Base-by-base conservation (phyloP, 192 early-diverging fungal genomes). In the Podila verticillata region DNA sequence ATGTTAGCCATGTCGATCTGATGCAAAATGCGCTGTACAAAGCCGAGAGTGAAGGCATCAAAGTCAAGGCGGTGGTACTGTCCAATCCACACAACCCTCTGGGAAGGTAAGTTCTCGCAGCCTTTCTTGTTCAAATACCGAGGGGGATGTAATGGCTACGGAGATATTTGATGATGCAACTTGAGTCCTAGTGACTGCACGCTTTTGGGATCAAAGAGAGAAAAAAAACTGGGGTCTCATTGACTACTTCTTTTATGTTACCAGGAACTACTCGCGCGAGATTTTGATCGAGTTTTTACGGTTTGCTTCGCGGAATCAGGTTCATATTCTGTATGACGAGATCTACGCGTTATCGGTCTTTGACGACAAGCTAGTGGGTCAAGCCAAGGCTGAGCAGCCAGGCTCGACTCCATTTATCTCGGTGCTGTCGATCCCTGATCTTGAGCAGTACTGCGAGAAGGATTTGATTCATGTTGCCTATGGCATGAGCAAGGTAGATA, bases 241-340 rank as follows among this genome's bases (percentile, higher is more conserved):
- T 17, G 39, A 39, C 48, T 68, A 34, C n/a, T 47, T 17, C 32
- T 31, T 28, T 56, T 48, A 15, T 61, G 24, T 63, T 69, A 13
- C n/a, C 22, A 85, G 86, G 65, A 85, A 84, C 65, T 86, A 91
- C 44, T 72, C 91, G 19, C 86, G 75, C 20, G 74, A 82, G 5
- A 72, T 90, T 24, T 61, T 95, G 28, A 74, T 85, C 15, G 66
- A 73, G 13, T 86, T 91, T 60, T 74, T 95, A 4, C 64, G 72
- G 36, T 96, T 92, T 74, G 92, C 92, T 13, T 86, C 85, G 31
- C 63, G 72, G 20, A 85, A 93, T 54, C 65, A 87, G 28, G 67
- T 96, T 13, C 93, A 93, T 58, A 84, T 90, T 26, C 69, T 95
- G 10, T 82, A 90, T 73, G 95, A 96, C 75, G 95, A 96, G 68